phyloP scores from a whole-genome alignment of 805 yeast species.

The Alloascoidea hylecoeti region DNA sequence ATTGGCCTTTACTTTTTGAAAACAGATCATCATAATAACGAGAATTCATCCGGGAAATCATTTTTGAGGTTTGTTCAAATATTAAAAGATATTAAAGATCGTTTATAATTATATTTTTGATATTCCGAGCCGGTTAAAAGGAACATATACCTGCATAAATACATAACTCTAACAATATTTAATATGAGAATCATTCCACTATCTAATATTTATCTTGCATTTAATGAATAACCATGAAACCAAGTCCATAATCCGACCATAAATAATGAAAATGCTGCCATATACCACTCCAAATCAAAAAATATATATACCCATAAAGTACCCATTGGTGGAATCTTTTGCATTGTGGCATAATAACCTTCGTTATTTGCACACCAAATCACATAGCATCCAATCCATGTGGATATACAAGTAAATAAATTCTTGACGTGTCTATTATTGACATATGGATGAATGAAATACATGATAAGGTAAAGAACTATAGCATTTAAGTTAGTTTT shows the following conservation, averaged over 20 bases:
- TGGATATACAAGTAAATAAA: constrained; percentile 10
- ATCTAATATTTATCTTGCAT: neutral
- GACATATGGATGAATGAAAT: neutral
- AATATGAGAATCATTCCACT: too few relatives aligned
- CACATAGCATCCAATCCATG: constrained; percentile 18
- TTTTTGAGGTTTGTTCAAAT: too few relatives aligned
- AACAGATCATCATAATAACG: too few relatives aligned
- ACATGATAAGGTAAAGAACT: neutral
- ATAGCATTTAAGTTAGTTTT: neutral
- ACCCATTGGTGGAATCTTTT: constrained; percentile 23
- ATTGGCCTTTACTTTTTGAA: too few relatives aligned
- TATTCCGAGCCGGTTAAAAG: too few relatives aligned
- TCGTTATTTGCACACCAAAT: constrained; percentile 17
- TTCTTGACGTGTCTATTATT: constrained; percentile 9
- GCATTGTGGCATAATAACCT: constrained; percentile 23
- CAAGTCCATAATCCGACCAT: constrained; percentile 12
- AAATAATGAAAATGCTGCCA: constrained; percentile 13
- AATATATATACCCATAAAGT: constrained; percentile 24
- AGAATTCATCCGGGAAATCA: too few relatives aligned
- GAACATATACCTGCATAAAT: too few relatives aligned
- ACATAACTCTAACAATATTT: too few relatives aligned
- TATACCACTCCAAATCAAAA: constrained; percentile 22
- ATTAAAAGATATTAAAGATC: too few relatives aligned
- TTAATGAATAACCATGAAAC: neutral
- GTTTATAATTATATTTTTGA: too few relatives aligned